These are phyloP conservation scores for Paraglomus brasilianum DNA, from an alignment of 192 early-diverging fungal species.

Conservation along the genomic window DNA sequence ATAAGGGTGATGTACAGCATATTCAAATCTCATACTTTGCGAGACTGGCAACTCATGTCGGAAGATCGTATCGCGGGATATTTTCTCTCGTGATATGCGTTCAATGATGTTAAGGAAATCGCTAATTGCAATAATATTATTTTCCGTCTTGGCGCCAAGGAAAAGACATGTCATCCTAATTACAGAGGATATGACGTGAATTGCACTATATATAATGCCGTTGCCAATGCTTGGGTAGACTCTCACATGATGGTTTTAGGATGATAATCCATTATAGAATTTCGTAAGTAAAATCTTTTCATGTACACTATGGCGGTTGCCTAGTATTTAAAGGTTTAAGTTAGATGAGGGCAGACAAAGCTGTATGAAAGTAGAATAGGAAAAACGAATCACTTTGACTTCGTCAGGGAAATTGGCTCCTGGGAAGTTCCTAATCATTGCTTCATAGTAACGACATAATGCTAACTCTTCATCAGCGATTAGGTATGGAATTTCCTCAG, in stretches of 20 bases:
- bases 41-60: conserved; percentile 60
- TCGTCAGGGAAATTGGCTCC: not conserved
- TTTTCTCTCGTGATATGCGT: conserved; percentile 1
- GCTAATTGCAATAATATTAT: conserved; percentile 67
- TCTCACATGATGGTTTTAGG: conserved; percentile 70
- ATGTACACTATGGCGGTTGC: conserved; percentile 78
- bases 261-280: conserved; percentile 78
- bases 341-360: conserved; percentile 7
- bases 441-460: conserved; percentile 56
- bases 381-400: not conserved
- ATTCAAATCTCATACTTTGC: conserved; percentile 74
- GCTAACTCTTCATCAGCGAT: conserved; percentile 53
- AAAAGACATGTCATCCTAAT: conserved; percentile 69
- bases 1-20: conserved; percentile 71
- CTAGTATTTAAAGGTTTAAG: conserved; percentile 33
- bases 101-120: conserved; percentile 60
- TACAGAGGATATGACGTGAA: not conserved
- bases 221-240: not conserved
- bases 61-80: conserved; percentile 2
- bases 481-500: conserved; percentile 43
- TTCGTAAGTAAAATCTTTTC: conserved; percentile 80
- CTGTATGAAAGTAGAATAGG: conserved; percentile 2
- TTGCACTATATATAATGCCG: not conserved
- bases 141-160: conserved; percentile 74
- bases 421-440: conserved; percentile 39